Base-by-base conservation (phyloP, 192 early-diverging fungal genomes). In the Thoreauomyces humboldtii region DNA sequence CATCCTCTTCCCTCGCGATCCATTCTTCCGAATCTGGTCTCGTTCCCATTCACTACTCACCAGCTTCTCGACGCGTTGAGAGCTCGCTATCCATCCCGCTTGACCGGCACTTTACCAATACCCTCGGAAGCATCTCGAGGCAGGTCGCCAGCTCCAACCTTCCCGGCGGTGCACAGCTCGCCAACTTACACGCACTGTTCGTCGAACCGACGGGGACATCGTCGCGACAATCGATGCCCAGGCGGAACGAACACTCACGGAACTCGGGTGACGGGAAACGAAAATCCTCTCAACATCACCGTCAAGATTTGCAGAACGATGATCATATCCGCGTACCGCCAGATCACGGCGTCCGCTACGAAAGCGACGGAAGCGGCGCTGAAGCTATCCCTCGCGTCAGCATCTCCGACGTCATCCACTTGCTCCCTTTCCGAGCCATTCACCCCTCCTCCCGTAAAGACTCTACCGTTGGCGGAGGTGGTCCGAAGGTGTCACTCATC, bases 1-100 rank as follows among this genome's bases (percentile, higher is more conserved):
- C 6, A 17, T 56, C 57, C 69, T 70, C 65, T 4, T 46, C 70
- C 22, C 71, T 72, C 48, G 24, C 55, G 34, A 24, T 4, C 35
- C 5, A 34, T n/a, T n/a, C 55, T 35, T 22, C 34, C 34, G 15
- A 34, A 15, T 15, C 19, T 4, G 55, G 34, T 17, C 55, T 57
- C 27, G 55, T 57, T 4, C 55, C 55, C 17, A 12, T 37, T 17
- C 17, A 25, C 19, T 27, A 27, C 29, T 17, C 17, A 24, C 19
- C 17, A 15, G 27, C 32, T 5, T 24, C 50, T 2, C 50, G 50
- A 2, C 50, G 50, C 5, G 4, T 38, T 11, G 62, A 64, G 3
- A 64, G 48, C 65, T 69, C 43, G 25, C 44, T 36, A 67, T 46
- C 69, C 4, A 24, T 77, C n/a, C 63, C 43, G 17, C 43, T 69